Evolutionary conservation across 176 grass and related monocot species (phyloP).

Genomic region (Rhipidocladum racemiflorum): DNA sequence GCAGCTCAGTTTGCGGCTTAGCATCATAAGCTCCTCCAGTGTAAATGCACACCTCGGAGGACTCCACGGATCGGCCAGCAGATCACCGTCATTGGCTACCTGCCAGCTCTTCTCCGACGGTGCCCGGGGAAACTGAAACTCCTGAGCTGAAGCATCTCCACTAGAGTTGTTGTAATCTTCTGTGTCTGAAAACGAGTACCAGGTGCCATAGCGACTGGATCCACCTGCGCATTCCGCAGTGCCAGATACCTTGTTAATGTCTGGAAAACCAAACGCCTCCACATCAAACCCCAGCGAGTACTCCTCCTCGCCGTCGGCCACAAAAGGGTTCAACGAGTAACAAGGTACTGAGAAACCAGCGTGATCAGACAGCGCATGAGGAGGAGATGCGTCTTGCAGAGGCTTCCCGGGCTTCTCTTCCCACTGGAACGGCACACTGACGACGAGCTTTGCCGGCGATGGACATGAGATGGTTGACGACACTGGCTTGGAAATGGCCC

Average conservation of each 20-base stretch:
- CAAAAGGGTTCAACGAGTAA: constrained; percentile 65
- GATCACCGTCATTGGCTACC: constrained; percentile 35
- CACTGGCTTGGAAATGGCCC: constrained; percentile 49
- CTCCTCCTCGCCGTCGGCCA: constrained; percentile 43
- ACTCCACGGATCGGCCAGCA: not conserved
- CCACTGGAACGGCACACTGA: constrained; percentile 91
- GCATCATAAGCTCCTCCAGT: constrained; percentile 80
- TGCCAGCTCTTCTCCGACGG: constrained; percentile 58
- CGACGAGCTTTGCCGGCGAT: constrained; percentile 62
- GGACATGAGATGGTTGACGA: constrained; percentile 33
- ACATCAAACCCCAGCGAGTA: constrained; percentile 53
- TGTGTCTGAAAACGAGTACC: constrained; percentile 57
- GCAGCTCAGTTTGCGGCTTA: constrained; percentile 61
- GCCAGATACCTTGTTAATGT: constrained; percentile 31
- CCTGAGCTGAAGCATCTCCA: constrained; percentile 42
- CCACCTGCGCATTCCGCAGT: constrained; percentile 27
- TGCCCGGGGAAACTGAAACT: constrained; percentile 55
- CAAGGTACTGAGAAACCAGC: constrained; percentile 23
- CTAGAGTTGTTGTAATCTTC: constrained; percentile 59
- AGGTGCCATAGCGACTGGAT: constrained; percentile 40
- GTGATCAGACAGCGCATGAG: constrained; percentile 4
- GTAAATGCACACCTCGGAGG: constrained; percentile 52
- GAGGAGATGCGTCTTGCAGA: constrained; percentile 18
- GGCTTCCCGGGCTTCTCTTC: constrained; percentile 89
- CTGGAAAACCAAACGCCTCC: constrained; percentile 51